Base-by-base conservation (phyloP, 306 rosid species). In the Trichosanthes cucumerina region DNA sequence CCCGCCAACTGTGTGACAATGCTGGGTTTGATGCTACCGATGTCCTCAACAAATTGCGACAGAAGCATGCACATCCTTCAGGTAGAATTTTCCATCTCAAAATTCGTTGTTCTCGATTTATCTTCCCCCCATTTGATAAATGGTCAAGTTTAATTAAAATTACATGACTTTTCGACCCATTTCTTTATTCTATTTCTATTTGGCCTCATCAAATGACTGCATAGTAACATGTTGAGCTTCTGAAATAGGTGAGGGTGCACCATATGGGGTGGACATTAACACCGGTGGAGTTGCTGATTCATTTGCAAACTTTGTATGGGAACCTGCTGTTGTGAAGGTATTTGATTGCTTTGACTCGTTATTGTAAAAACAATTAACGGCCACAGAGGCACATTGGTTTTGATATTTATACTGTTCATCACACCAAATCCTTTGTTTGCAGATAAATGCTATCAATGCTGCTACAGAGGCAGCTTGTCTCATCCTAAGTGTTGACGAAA, bases 21-120 rank as follows among this genome's bases (percentile, higher is more conserved):
- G 99, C 99, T 23, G 99, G 99, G 71, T 92, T 96, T 80, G 99
- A 92, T 82, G 99, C 99, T 15, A 96, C 99, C 66, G 99, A 96
- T 85, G 97, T 96, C 81, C 88, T 96, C 81, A 96, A 96, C 85
- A 92, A 96, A 88, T 84, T 96, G 77, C 85, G 99, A 80, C 99
- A 96, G 86, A 96, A 92, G 84, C 99, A 96, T 5, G 96, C 98
- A 0, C 97, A 88, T 79, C 93, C 88, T 82, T 87, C 98, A 47
- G 99, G 99, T 96, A 78, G 69, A 81, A 33, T 52, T 82, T 73
- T 54, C 31, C 33, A 13, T 68, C 41, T 34, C n/a, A 12, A n/a
- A 46, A 54, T 53, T 34, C 19, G 12, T 36, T 34, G 21, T 75
- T 46, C 58, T 19, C 6, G 36, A 60, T 49, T 64, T 75, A 36